Base-by-base conservation (phyloP, 1,139 yeast species). In the Candida glucosophila region DNA sequence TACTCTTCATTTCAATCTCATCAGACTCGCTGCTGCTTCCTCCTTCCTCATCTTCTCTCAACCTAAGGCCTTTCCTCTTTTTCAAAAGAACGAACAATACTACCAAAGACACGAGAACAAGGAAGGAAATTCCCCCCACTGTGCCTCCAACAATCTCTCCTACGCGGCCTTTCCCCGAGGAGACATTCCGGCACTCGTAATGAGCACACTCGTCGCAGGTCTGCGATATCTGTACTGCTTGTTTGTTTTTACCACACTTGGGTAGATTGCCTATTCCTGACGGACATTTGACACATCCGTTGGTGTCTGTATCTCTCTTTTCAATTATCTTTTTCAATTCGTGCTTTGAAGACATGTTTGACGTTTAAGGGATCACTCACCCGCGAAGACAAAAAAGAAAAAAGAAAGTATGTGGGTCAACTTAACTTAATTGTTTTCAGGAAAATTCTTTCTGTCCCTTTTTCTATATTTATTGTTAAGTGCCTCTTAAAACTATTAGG, bases 71-170 rank as follows among this genome's bases (percentile, higher is more conserved):
- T 47, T 48, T 27, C 43, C 50, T 25, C 39, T 51, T 45, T 46
- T 53, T 38, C 36, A 41, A 52, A 42, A 48, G 13, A 40, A 58
- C 34, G 27, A 59, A 35, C 36, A 51, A 55, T 44, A 63, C 36
- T 52, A 63, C 27, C 53, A 33, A 8, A 60, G 37, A 3, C 57
- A 58, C 3, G 41, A 58, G 31, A 0, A 58, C 50, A 2, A 70
- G 13, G 2, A 67, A 41, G 3, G 56, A 61, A 3, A 64, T 51
- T 6, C 71, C 73, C 7, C 77, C 81, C 2, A 70, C 60, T 2
- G 73, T 73, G 15, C 82, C 82, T 5, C 82, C 86, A 1, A 74
- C 73, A 2, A 77, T 67, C 3, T 74, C 81, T 12, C 83, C 82
- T 8, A 55, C 40, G 3, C 57, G 53, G 6, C 49, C 37, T 7